Base-by-base conservation (phyloP, 495 filamentous ascomycete species). In the Choiromyces venosus region DNA sequence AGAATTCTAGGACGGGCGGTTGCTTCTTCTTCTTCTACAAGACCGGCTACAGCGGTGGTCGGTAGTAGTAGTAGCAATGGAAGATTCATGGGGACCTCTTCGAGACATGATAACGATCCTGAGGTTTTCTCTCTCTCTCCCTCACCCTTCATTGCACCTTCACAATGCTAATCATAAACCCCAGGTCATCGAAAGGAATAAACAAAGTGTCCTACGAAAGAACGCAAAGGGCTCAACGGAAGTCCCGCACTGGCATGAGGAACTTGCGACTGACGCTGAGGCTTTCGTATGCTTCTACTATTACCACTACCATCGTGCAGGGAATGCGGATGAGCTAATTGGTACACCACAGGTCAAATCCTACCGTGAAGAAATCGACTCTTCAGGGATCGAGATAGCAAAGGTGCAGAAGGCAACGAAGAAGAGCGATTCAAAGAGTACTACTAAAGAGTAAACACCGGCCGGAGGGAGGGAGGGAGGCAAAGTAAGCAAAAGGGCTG, bases 321-420 rank as follows among this genome's bases (percentile, higher is more conserved):
- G 46, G 29, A n/a, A 14, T n/a, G 9, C 0, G 2, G 7, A 56
- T 25, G 46, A 5, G 9, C 8, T 8, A 8, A 18, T 18, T 29
- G n/a, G n/a, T 33, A 29, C 19, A n/a, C 7, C 33, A 36, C 44
- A 91, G 89, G 80, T 91, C 75, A 91, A 91, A 75, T 87, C 89
- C 8, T 87, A 91, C 79, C 85, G 89, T 61, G 85, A 83, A 36
- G 88, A 91, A 68, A 79, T 86, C 36, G 82, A 85, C 4, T 73
- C 74, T 33, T 79, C 83, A 0, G 78, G 82, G 35, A 82, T 85
- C 19, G 81, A 83, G 65, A 87, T 89, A 65, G 69, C 82, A 68
- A 79, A 86, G 69, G 72, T 90, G 79, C 86, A 90, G 83, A 77
- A 88, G 73, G 83, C 85, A 79, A 84, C 84, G 9, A 85, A 85